These are phyloP conservation scores for Neocallimastix lanati DNA, from an alignment of 192 early-diverging fungal genomes.

Conservation along the genomic window DNA sequence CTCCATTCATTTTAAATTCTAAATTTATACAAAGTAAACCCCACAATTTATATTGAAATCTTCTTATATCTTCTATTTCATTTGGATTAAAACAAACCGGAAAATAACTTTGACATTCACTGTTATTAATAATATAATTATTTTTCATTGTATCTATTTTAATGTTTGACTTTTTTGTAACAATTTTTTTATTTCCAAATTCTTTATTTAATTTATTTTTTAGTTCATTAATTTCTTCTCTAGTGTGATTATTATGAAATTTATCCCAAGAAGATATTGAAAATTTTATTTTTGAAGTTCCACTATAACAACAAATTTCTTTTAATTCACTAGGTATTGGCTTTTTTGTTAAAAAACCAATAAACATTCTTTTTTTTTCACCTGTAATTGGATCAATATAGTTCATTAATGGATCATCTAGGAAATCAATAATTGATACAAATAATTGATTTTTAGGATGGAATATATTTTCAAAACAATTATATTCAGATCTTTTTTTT, in stretches of 20 bases:
- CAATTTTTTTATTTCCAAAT: not conserved
- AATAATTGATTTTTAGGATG: not conserved
- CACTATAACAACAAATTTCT: not conserved
- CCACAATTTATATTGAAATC: not conserved
- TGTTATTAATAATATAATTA: not conserved
- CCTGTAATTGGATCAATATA: not conserved
- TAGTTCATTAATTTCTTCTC: not conserved
- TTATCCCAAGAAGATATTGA: not conserved
- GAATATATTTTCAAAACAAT: not conserved
- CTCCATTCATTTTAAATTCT: not conserved
- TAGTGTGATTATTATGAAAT: not conserved
- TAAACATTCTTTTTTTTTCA: not conserved
- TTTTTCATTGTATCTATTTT: not conserved
- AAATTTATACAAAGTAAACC: not conserved
- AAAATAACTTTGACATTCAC: not conserved
- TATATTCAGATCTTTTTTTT: not conserved
- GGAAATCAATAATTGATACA: not conserved
- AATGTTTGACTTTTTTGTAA: not conserved
- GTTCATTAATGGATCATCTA: not conserved
- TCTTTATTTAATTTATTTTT: not conserved
- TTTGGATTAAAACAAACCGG: not conserved
- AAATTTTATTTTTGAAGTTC: not conserved
- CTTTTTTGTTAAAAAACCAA: not conserved
- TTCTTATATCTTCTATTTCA: not conserved
- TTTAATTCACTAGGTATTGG: not conserved